Evolutionary conservation across 169 alveolate species (phyloP).

Genomic region (Babesia divergens): DNA sequence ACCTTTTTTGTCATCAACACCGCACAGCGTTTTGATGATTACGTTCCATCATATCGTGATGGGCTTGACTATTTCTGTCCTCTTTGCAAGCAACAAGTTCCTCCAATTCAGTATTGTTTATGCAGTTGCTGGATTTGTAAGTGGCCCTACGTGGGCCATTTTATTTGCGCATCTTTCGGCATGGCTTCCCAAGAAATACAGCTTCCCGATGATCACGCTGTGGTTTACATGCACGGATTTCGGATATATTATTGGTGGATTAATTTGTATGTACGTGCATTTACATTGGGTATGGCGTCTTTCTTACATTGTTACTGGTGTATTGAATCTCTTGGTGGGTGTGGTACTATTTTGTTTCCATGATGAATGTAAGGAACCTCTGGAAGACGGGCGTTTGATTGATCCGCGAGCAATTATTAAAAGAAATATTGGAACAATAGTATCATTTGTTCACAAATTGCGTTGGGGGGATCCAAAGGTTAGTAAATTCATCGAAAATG

Average conservation of each 20-base stretch:
- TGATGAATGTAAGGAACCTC: conserved; percentile 14
- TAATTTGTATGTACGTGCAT: conserved; percentile 46
- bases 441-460: background rate
- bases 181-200: conserved; percentile 59
- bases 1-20: conserved; percentile 31
- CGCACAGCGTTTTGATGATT: conserved; percentile 5
- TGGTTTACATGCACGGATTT: conserved; percentile 52
- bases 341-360: conserved; percentile 27
- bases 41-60: conserved; percentile 36
- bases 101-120: conserved; percentile 24
- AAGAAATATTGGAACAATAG: background rate
- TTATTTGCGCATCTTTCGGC: conserved; percentile 34
- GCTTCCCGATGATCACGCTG: conserved; percentile 27
- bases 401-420: conserved; percentile 26
- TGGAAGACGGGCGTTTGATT: background rate
- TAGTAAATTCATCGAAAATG: background rate
- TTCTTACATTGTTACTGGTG: conserved; percentile 42
- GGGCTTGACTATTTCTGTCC: conserved; percentile 15
- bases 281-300: conserved; percentile 37
- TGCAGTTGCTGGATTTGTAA: conserved; percentile 48
- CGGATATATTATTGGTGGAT: conserved; percentile 26
- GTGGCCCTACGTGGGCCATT: conserved; percentile 37
- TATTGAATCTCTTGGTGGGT: conserved; percentile 21
- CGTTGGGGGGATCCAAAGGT: background rate
- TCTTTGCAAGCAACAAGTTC: background rate